Evolutionary conservation across 352 stramenopile species (phyloP), one percentile per base, ranked within the genome.

Genomic region (Globisporangium viniferum): DNA sequence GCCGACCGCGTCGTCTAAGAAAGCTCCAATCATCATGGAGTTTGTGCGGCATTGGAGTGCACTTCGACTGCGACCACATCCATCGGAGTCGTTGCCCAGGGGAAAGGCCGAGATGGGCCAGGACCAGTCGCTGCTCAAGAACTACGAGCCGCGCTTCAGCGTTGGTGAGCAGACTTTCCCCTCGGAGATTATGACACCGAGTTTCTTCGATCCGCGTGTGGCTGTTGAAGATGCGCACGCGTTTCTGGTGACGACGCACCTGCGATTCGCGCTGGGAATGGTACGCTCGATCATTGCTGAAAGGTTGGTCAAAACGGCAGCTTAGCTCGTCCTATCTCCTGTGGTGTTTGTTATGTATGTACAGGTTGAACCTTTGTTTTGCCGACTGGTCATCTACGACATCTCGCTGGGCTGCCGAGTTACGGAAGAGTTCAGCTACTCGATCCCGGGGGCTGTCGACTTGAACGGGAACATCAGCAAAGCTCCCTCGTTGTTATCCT

Each of bases 341-440:
- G 14, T 62, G 36, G 14, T 62, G 36, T 6, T 3, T 24, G 18
- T 54, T 35, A 22, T 22, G 10, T 22, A 5, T 56, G 36, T 29
- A 46, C 39, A 92, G 86, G 59, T 92, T 27, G 86, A 94, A 61
- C 77, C 81, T 7, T 56, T 94, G 0, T 74, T 75, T 6, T 94
- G 82, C 64, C 79, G 77, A 2, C 66, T 93, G 41, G 27, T 86
- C 8, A 59, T 93, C 39, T 94, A 92, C 61, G 86, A 94, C 54
- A 66, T 86, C 8, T 76, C 71, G 6, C 65, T 86, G 8, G 75
- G 73, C 48, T 87, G 75, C 39, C 75, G 86, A 36, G 77, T 80
- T 4, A 88, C 80, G 0, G 86, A 94, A 62, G 86, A 94, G 51
- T 90, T 90, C 57, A 69, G 72, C 36, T 94, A 91, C 51, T 67